These are phyloP conservation scores for Cercospora citrullina DNA, from an alignment of 2,329 filamentous ascomycete genomes.

Conservation along the genomic window DNA sequence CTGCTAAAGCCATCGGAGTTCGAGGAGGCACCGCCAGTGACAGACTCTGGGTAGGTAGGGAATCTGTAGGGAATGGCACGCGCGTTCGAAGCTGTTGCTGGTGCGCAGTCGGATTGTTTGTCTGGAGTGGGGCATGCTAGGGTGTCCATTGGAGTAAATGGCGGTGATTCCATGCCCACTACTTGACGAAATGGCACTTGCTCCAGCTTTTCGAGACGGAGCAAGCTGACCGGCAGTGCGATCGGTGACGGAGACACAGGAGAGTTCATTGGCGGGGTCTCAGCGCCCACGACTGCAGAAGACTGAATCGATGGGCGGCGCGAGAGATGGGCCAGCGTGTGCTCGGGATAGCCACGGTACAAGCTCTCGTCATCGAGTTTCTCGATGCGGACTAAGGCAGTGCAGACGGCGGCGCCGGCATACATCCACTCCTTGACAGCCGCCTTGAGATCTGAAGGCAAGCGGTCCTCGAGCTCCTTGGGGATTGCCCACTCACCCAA, in stretches of 20 bases:
- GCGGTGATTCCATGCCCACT: constrained; percentile 36
- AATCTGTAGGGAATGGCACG: constrained; percentile 26
- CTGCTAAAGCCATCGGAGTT: constrained; percentile 5
- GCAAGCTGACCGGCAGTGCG: constrained; percentile 9
- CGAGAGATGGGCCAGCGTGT: constrained; percentile 22
- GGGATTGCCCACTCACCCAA: constrained; percentile 44
- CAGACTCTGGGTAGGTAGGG: constrained; percentile 16
- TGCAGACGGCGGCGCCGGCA: constrained; percentile 49
- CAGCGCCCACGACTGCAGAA: constrained; percentile 9
- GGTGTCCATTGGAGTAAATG: constrained; percentile 36
- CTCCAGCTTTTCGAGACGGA: constrained; percentile 25
- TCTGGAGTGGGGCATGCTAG: constrained; percentile 28
- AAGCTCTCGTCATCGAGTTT: constrained; percentile 38
- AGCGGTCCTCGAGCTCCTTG: constrained; percentile 39
- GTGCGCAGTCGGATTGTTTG: constrained; percentile 10
- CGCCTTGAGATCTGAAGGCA: constrained; percentile 41
- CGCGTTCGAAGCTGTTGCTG: constrained; percentile 20
- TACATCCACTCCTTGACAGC: constrained; percentile 43
- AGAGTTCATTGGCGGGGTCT: constrained; percentile 23
- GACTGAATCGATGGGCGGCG: constrained; percentile 20
- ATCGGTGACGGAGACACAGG: constrained; percentile 21
- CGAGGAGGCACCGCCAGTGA: not conserved
- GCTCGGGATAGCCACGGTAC: constrained; percentile 36
- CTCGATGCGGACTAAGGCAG: constrained; percentile 41
- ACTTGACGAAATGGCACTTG: constrained; percentile 16